Base-by-base conservation (phyloP, 2,329 filamentous ascomycete genomes). In the Chrysosporium queenslandicum region DNA sequence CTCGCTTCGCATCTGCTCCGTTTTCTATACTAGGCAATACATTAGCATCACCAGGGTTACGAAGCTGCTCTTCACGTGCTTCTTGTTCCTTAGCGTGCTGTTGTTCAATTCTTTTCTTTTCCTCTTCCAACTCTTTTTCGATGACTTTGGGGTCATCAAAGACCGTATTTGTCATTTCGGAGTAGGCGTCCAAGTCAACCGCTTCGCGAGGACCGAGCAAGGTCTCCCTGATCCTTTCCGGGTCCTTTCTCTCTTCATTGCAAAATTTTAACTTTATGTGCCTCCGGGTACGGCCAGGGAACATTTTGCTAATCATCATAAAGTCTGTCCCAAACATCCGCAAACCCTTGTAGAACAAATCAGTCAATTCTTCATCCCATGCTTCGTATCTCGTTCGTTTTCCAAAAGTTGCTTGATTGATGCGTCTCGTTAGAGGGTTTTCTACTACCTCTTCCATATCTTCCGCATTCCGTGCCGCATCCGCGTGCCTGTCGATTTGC, bases 321-420 rank as follows among this genome's bases (percentile, higher is more conserved):
- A 84, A 84, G 61, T 84, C 80, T 0, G 79, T 83, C 32, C 81
- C 81, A 59, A 82, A 83, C 70, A 79, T 79, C 18, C 73, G 71
- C 12, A 84, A 68, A 1, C 78, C 80, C 42, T 80, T 72, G 62
- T 83, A 84, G 62, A 84, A 84, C 9, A 75, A 61, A 39, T 82
- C 77, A 0, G 80, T 83, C 56, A 75, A 67, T 12, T 80, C 74
- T 48, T 75, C 73, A 46, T 73, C 74, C 81, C 81, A 84, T 0
- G 70, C 68, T 55, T 77, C 73, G 7, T 68, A 70, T 56, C 78
- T 78, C 63, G 75, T 68, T 60, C 75, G 65, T 66, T 66, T 75
- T 55, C 66, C 75, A 63, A 68, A 75, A 53, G 70, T 69, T 12
- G 66, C 64, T 55, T 70, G 67, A 43, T 74, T 75, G 56, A 76